A percentile compares a stretch with the other conserved stretches of the same genome.
Conservation (phyloP, 2,329 filamentous ascomycete genomes). For the Aquanectria penicillioides region DNA sequence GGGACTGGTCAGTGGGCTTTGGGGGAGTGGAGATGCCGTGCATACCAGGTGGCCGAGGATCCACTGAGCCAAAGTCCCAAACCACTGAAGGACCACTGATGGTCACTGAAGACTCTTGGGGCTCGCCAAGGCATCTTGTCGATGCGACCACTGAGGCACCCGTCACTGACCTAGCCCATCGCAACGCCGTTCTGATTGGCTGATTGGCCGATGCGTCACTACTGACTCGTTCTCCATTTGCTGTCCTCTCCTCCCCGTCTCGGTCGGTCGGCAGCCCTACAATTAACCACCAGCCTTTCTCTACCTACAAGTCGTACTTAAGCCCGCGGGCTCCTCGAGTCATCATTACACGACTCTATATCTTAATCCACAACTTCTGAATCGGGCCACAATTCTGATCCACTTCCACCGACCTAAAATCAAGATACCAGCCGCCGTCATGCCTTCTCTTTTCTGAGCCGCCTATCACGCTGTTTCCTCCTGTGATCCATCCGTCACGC, state of each 20-base stretch:
- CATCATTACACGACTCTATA: background rate
- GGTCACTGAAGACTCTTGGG: conserved; percentile 4
- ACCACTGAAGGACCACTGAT: background rate
- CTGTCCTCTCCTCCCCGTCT: conserved; percentile 15
- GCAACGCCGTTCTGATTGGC: conserved; percentile 35
- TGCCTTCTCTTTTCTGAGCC: conserved; percentile 35
- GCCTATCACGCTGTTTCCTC: conserved; percentile 29
- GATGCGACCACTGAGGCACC: conserved; percentile 34
- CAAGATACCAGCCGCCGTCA: conserved; percentile 27
- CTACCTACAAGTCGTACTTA: conserved; percentile 4
- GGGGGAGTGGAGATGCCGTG: conserved; percentile 6
- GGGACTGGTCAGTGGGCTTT: conserved; percentile 8
- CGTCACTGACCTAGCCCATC: conserved; percentile 29
- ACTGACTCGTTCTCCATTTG: conserved; percentile 35
- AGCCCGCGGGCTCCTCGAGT: background rate
- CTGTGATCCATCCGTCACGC: conserved; percentile 34
- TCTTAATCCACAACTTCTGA: background rate
- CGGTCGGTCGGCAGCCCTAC: conserved; percentile 17
- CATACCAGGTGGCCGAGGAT: conserved; percentile 8
- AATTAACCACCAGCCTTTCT: conserved; percentile 1
- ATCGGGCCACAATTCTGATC: background rate
- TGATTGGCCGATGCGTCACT: conserved; percentile 40
- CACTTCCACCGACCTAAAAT: background rate
- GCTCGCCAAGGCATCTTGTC: background rate
- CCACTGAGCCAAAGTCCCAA: too few relatives aligned